phyloP scores from a whole-genome alignment of 805 yeast species.

The Tetrapisispora arboricola region DNA sequence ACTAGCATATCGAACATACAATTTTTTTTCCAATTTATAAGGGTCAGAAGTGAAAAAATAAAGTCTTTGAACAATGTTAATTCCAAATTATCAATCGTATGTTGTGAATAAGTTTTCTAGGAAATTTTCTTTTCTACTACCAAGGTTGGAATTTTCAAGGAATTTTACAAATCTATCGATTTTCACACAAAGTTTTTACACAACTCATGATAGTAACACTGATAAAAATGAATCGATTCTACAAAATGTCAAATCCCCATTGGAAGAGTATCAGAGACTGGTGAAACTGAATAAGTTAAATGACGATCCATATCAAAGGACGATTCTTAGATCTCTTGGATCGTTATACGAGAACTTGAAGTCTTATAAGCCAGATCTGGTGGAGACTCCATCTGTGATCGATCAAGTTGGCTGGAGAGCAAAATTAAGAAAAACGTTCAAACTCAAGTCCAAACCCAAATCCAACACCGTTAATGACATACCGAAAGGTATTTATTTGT shows the following conservation, averaged over 20 bases:
- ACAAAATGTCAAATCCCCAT: constrained; percentile 32
- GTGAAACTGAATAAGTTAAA: constrained; percentile 42
- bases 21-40: no score
- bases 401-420: constrained; percentile 37
- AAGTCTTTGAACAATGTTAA: neutral
- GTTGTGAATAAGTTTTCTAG: neutral
- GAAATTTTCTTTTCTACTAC: neutral
- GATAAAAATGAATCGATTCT: no score
- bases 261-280: constrained; percentile 40
- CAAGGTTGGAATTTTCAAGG: neutral
- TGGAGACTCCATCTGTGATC: constrained; percentile 41
- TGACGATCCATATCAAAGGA: constrained; percentile 75
- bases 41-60: no score
- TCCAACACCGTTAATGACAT: constrained; percentile 22
- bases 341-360: constrained; percentile 45
- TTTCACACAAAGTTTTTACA: neutral
- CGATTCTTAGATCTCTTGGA: constrained; percentile 53
- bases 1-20: no score
- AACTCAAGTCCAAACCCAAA: constrained; percentile 6
- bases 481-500: constrained; percentile 81
- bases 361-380: constrained; percentile 52
- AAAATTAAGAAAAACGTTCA: constrained; percentile 11
- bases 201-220: no score
- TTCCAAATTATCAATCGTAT: neutral
- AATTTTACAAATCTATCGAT: neutral